A percentile compares a stretch with the other conserved stretches of the same genome.
These are phyloP conservation scores for Pseudomassariella vexata DNA, from an alignment of 2,329 filamentous ascomycete genomes.

Conservation along the genomic window DNA sequence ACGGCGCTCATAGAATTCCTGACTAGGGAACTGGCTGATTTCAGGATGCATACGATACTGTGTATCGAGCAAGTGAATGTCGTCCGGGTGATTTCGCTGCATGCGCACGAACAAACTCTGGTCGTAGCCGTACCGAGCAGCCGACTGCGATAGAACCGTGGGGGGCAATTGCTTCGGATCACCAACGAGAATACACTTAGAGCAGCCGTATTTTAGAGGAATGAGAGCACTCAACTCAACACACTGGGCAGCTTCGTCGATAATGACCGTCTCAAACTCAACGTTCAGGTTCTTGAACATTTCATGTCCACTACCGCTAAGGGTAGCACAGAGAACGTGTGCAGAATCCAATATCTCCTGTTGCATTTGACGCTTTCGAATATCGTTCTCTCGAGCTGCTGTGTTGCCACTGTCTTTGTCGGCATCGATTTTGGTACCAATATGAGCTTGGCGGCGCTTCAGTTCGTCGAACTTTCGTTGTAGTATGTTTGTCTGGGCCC, in stretches of 20 bases:
- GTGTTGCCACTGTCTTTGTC: slow-evolving; percentile 82
- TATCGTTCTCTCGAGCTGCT: slow-evolving; percentile 75
- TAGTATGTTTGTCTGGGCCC: slow-evolving; percentile 44
- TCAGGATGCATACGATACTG: slow-evolving; percentile 99
- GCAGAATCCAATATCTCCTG: slow-evolving; percentile 87
- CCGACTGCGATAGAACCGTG: slow-evolving; percentile 90
- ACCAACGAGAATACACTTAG: slow-evolving; percentile 94
- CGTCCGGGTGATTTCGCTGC: slow-evolving; percentile 83
- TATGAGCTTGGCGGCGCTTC: slow-evolving; percentile 67
- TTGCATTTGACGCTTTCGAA: slow-evolving; percentile 77
- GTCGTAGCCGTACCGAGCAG: slow-evolving; percentile 88
- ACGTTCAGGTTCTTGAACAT: slow-evolving; percentile 94
- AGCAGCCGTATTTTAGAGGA: slow-evolving; percentile 93
- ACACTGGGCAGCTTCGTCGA: slow-evolving; percentile 96
- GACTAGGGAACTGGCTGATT: slow-evolving; percentile 86
- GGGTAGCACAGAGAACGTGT: slow-evolving; percentile 89
- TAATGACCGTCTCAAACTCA: slow-evolving; percentile 97
- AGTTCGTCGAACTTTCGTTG: slow-evolving; percentile 73
- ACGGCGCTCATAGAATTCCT: slow-evolving; percentile 84
- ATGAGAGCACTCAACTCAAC: slow-evolving; percentile 96
- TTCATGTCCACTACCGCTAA: slow-evolving; percentile 93
- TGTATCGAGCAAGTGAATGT: slow-evolving; percentile 91
- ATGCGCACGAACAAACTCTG: slow-evolving; percentile 98
- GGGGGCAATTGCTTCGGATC: slow-evolving; percentile 96
- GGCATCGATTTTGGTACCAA: slow-evolving; percentile 80